Conservation (phyloP, 2,329 filamentous ascomycete genomes). For the Penicillium brasilianum region DNA sequence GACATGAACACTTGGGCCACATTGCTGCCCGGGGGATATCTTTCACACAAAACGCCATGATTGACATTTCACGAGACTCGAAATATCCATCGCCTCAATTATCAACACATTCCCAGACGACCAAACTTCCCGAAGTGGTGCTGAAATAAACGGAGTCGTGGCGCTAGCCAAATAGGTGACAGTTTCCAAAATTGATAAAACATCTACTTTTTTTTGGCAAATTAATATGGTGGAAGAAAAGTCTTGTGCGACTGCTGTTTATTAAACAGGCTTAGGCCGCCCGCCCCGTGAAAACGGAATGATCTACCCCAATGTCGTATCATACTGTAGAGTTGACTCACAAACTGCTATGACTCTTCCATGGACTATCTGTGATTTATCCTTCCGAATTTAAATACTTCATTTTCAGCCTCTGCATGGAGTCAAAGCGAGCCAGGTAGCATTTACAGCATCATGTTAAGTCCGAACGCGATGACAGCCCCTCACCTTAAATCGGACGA, state of each 20-base stretch:
- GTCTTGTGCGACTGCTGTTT: neutral
- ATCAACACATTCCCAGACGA: too few species aligned
- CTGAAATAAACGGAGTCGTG: too few species aligned
- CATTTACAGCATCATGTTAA: neutral
- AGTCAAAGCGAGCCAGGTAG: too few species aligned
- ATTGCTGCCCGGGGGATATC: neutral
- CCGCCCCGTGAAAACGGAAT: neutral
- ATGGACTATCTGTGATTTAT: too few species aligned
- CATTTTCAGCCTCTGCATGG: neutral
- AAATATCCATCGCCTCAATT: too few species aligned
- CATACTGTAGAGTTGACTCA: slow-evolving; percentile 1
- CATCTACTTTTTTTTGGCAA: too few species aligned
- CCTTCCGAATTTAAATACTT: neutral
- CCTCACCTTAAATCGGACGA: slow-evolving; percentile 5
- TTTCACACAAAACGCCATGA: too few species aligned
- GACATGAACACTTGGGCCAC: neutral
- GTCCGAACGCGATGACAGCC: slow-evolving; percentile 7
- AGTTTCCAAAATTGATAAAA: too few species aligned
- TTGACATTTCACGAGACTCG: too few species aligned
- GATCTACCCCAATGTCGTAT: neutral
- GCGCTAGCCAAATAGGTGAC: too few species aligned
- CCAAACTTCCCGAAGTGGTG: too few species aligned
- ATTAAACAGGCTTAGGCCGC: neutral
- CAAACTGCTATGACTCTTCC: neutral
- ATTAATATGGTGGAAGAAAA: neutral